These are phyloP conservation scores for Lathyrus tuberosus DNA, from an alignment of 306 rosid species.

Conservation along the genomic window DNA sequence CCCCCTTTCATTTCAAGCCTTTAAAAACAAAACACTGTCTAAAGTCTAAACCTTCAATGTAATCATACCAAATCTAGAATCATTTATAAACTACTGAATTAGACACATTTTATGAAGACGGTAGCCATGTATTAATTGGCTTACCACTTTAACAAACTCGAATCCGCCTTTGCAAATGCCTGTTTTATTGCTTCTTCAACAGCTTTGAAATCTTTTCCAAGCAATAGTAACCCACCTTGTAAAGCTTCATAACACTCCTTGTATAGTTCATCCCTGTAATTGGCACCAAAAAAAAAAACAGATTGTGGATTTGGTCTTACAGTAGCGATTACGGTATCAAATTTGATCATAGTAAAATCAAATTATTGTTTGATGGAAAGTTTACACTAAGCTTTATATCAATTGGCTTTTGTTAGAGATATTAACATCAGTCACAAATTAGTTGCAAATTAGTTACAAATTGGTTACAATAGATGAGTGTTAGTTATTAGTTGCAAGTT, in stretches of 20 bases:
- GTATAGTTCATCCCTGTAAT: constrained; percentile 84
- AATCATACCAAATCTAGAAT: constrained; percentile 44
- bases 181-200: constrained; percentile 66
- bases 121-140: constrained; percentile 19
- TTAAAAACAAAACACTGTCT: constrained; percentile 63
- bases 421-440: no score
- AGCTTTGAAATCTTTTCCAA: constrained; percentile 59
- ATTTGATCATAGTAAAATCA: not conserved
- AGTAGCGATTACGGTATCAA: not conserved
- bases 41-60: constrained; percentile 65
- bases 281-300: constrained; percentile 38
- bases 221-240: constrained; percentile 73
- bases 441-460: no score
- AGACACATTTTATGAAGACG: constrained; percentile 26
- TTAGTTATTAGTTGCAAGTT: no score
- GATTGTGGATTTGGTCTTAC: not conserved
- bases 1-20: constrained; percentile 82
- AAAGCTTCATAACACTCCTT: constrained; percentile 81
- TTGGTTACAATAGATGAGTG: no score
- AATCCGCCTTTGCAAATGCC: constrained; percentile 75
- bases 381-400: not conserved
- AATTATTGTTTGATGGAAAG: not conserved
- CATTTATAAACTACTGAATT: constrained; percentile 35
- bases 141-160: constrained; percentile 69
- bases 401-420: no score